Base-by-base conservation (phyloP, 805 yeast species). In the Cyberlindnera saturnus region DNA sequence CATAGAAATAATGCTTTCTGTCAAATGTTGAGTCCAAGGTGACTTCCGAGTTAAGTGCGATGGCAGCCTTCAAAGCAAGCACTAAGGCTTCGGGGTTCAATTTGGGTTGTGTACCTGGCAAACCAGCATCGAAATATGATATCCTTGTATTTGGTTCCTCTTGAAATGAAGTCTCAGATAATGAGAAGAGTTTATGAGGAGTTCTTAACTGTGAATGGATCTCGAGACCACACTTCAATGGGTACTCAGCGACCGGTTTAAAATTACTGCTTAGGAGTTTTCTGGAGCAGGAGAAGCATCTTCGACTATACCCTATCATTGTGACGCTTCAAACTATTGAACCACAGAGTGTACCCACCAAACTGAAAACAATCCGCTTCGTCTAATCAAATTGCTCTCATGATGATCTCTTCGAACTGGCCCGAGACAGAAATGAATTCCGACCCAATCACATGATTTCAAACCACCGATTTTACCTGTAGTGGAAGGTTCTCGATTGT, bases 1-100 rank as follows among this genome's bases (percentile, higher is more conserved):
- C 91, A 61, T 93, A 93, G 62, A 93, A 89, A 61, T 93, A 93
- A 61, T 93, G 99, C 62, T 93, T 93, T 51, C 99, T 70, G 58
- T 93, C 99, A 61, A 93, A 93, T 1, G 81, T 69, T 1, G 91
- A 84, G 7, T 57, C 49, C 0, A 62, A 50, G 45, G 75, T 76
- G 14, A 93, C 71, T 0, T 69, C 59, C 45, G 87, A 75, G 30
- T 82, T 71, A 41, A 90, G 62, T 0, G 93, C 86, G 2, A 75
- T 61, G 0, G 95, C 90, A 1, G 95, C 77, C 52, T 77, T 78
- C 34, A 88, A 56, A 0, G 96, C 95, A 30, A 75, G 72, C 1
- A 77, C 55, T 4, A 91, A 59, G 1, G 90, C 90, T 52, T 88
- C 84, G 16, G 77, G 76, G 59, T 90, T 91, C 38, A 93, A 62